Evolutionary conservation across 805 yeast genomes (phyloP).

Genomic region (Peterozyma xylosa): DNA sequence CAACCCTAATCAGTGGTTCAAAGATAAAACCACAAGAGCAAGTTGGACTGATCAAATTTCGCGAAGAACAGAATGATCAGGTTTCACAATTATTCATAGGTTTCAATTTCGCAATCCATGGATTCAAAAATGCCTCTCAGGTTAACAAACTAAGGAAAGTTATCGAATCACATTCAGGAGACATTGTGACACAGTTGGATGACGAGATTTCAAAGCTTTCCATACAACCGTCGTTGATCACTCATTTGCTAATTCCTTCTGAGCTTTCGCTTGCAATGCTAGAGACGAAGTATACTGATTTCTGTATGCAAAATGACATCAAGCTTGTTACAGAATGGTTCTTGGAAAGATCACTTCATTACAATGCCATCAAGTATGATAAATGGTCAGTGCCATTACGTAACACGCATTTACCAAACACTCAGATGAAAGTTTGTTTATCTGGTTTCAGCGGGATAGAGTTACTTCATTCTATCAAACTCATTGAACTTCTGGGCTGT

Average conservation of each 20-base stretch:
- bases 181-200: constrained; percentile 9
- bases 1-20: too few species aligned
- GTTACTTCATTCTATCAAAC: constrained; percentile 57
- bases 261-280: constrained; percentile 9
- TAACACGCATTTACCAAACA: constrained; percentile 13
- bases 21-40: background rate
- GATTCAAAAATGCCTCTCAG: constrained; percentile 30
- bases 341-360: constrained; percentile 64
- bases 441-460: constrained; percentile 80
- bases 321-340: constrained; percentile 70
- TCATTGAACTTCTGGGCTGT: constrained; percentile 49
- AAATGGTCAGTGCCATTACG: constrained; percentile 56
- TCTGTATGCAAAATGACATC: constrained; percentile 13
- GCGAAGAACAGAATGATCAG: constrained; percentile 3
- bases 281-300: constrained; percentile 10
- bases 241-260: constrained; percentile 19
- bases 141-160: constrained; percentile 29
- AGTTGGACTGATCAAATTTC: background rate
- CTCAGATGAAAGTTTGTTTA: constrained; percentile 19
- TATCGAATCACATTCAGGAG: constrained; percentile 39
- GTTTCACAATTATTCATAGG: constrained; percentile 29
- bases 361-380: constrained; percentile 41
- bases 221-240: constrained; percentile 7
- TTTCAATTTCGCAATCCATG: constrained; percentile 32
- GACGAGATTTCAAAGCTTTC: constrained; percentile 19